These are phyloP conservation scores for Pseudocercospora vitis DNA, from an alignment of 2,329 filamentous ascomycete genomes.

Conservation along the genomic window DNA sequence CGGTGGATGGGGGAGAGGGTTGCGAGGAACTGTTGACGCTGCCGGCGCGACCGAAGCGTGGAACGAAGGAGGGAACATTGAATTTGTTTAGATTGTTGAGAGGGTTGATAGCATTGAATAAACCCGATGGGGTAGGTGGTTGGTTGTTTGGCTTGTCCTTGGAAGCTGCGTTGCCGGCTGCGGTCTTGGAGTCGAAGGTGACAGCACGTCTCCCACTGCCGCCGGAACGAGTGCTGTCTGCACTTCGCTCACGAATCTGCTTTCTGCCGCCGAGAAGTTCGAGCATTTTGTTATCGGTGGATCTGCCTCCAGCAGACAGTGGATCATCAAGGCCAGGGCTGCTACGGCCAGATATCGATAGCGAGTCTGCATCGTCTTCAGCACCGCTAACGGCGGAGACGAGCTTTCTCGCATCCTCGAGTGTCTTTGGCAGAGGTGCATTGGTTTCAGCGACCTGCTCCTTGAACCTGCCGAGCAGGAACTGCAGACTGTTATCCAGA, in stretches of 20 bases:
- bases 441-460: conserved; percentile 61
- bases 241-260: conserved; percentile 67
- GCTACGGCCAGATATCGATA: conserved; percentile 42
- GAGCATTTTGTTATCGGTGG: conserved; percentile 61
- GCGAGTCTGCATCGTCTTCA: conserved; percentile 24
- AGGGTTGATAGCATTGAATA: conserved; percentile 36
- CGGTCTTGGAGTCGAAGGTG: conserved; percentile 29
- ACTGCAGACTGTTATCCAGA: conserved; percentile 88
- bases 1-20: conserved; percentile 23
- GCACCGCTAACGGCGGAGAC: conserved; percentile 59
- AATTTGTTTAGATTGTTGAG: conserved; percentile 42
- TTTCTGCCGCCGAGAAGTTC: conserved; percentile 70
- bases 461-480: conserved; percentile 82
- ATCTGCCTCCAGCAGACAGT: conserved; percentile 23
- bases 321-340: conserved; percentile 36
- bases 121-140: conserved; percentile 23
- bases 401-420: conserved; percentile 88
- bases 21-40: conserved; percentile 17
- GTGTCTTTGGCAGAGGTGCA: conserved; percentile 70
- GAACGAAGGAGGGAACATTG: conserved; percentile 35
- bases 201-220: conserved; percentile 52
- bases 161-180: conserved; percentile 19
- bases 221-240: conserved; percentile 68
- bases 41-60: conserved; percentile 38
- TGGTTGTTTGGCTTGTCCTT: conserved; percentile 18